Evolutionary conservation across 1,284 basidiomycete species (phyloP).

Genomic region (Sanguinoderma infundibulare): DNA sequence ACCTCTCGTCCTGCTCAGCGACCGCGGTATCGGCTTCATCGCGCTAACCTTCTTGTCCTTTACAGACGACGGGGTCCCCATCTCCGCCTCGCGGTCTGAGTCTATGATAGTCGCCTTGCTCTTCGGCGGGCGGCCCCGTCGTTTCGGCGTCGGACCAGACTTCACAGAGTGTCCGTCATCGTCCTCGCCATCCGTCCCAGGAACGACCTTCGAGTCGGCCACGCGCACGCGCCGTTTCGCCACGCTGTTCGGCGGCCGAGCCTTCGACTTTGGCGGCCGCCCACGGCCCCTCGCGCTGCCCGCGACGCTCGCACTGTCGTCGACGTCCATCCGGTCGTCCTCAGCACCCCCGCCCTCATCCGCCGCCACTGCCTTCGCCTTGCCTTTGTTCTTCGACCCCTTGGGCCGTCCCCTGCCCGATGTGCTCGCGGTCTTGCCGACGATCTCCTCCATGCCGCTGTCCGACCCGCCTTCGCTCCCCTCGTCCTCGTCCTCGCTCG

Average conservation of each 20-base stretch:
- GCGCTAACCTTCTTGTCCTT: conserved; percentile 23
- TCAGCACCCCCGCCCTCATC: conserved; percentile 25
- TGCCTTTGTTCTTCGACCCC: conserved; percentile 12
- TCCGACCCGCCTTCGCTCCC: conserved; percentile 36
- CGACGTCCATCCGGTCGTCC: conserved; percentile 35
- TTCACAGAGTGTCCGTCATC: conserved; percentile 23
- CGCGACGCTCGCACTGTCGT: conserved; percentile 28
- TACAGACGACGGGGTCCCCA: conserved; percentile 15
- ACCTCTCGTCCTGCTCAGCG: conserved; percentile 26
- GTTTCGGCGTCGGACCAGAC: conserved; percentile 27
- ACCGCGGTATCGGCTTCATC: conserved; percentile 27
- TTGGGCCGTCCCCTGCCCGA: conserved; percentile 21
- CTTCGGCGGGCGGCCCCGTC: conserved; percentile 32
- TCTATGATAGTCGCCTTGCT: conserved; percentile 29
- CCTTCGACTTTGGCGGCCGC: conserved; percentile 25
- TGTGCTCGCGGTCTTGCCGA: conserved; percentile 25
- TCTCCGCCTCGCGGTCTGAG: conserved; percentile 28
- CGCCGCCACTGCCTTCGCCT: conserved; percentile 15
- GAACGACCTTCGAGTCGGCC: conserved; percentile 22
- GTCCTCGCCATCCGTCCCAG: conserved; percentile 26
- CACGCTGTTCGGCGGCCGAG: conserved; percentile 13
- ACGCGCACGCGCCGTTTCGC: conserved; percentile 27
- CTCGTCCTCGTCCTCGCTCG: conserved; percentile 32
- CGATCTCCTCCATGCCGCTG: conserved; percentile 40
- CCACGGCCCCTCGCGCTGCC: conserved; percentile 27